Conservation (phyloP, 2,329 filamentous ascomycete species). For the Fusarium sp. region DNA sequence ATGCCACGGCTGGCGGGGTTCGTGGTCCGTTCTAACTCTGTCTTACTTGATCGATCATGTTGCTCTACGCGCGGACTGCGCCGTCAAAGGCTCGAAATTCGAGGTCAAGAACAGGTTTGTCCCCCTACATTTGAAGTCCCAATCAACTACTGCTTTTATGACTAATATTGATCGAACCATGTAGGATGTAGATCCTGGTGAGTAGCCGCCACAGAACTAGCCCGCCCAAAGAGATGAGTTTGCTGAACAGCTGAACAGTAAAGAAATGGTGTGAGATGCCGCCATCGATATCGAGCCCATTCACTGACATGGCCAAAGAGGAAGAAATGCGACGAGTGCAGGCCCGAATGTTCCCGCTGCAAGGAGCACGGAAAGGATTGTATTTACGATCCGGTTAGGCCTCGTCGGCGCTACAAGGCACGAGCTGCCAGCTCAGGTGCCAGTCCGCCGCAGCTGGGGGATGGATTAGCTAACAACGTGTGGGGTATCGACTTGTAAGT, state of each 20-base stretch:
- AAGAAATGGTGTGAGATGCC: neutral
- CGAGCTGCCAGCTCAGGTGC: neutral
- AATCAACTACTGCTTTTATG: neutral
- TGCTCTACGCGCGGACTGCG: neutral
- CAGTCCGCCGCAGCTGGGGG: neutral
- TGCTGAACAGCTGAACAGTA: neutral
- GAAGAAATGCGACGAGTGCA: neutral
- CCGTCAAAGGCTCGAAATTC: neutral
- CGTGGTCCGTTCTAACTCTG: neutral
- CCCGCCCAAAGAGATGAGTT: neutral
- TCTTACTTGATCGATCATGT: neutral
- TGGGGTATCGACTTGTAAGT: neutral
- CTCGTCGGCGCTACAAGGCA: neutral
- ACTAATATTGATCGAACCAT: neutral
- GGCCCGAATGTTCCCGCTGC: neutral
- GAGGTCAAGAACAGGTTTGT: neutral
- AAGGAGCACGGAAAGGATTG: neutral
- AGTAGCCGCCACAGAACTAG: neutral
- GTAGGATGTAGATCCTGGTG: neutral
- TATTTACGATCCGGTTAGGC: neutral
- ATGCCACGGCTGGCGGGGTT: neutral
- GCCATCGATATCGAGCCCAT: neutral
- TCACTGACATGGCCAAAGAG: neutral
- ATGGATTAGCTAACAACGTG: neutral
- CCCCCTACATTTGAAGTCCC: neutral